Base-by-base conservation (phyloP, 2,329 filamentous ascomycete species). In the Thermothelomyces thermophilus region DNA sequence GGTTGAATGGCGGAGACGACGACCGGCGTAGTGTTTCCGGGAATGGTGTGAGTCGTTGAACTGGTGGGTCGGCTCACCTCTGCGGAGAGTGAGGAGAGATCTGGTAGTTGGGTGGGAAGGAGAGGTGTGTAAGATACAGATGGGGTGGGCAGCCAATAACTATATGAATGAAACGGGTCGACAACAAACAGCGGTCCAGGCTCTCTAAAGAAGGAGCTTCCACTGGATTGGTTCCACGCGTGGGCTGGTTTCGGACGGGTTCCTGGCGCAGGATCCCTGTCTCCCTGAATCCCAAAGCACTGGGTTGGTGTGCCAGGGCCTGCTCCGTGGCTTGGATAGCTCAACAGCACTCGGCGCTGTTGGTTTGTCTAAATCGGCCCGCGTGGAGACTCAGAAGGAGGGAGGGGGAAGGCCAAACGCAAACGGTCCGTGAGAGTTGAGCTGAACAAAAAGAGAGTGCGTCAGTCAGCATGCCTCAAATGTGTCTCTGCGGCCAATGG, bases 21-120 rank as follows among this genome's bases (percentile, higher is more conserved):
- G 34, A 26, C 60, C 30, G 56, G 59, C 58, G 60, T 60, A 54
- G 54, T n/a, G 54, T 58, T 58, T 56, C 54, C 58, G 63, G 20
- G 39, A 19, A 46, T 47, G 37, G 52, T 42, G 64, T 66, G 63
- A 16, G 6, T 16, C 26, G 39, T 60, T 65, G 64, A 64, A 62
- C 64, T 65, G 64, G 64, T 64, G 33, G 63, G 66, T 66, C 60
- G 63, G 56, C 59, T 60, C 58, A 58, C 56, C 66, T 58, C 62
- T 62, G 58, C 50, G 58, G 51, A 59, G 57, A 61, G 60, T 59
- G 63, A 62, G 55, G 49, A 39, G 45, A 48, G 51, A 57, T 59
- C 57, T 60, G 63, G 66, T 64, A 71, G 66, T 64, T 66, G 62
- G 54, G 57, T 62, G 56, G 54, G 57, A 56, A 13, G 62, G 59